Base-by-base conservation (phyloP, 2,329 filamentous ascomycete species). In the Diaporthe citriasiana region DNA sequence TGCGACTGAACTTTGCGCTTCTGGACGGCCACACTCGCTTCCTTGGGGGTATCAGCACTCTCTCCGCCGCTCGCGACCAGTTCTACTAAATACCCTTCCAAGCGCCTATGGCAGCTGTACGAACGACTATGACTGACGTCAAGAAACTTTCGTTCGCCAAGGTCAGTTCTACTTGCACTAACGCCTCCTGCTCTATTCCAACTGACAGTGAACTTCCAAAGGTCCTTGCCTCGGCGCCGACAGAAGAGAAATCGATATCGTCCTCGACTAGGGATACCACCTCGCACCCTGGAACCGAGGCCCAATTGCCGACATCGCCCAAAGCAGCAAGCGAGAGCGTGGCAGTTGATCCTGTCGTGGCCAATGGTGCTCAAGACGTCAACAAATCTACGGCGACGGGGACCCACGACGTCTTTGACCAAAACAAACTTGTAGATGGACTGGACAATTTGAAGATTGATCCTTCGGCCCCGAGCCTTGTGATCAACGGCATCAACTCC, bases 71-170 rank as follows among this genome's bases (percentile, higher is more conserved):
- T 73, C 71, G 70, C 74, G 74, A 76, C 73, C 75, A 60, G 71
- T 72, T 74, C 73, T 77, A 72, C 76, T 78, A 75, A 77, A 77
- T 47, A 53, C n/a, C 38, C 38, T 57, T 77, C 76, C 73, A 74
- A 75, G 71, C 74, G 72, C 79, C 76, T 77, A 89, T 89, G 87
- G 85, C 87, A 76, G 84, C 86, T 60, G 81, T 85, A 72, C 84
- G 85, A 73, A 80, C 81, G 79, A 82, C 86, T 78, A 82, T 85
- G 78, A 79, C 86, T 76, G 87, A 88, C 77, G 77, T 84, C 72
- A 84, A 85, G 70, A 91, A 90, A 83, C 89, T 92, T 78, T 94
- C 93, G 56, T 95, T 95, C 87, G 93, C 93, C 83, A 95, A 94
- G 89, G 93, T 94, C 85, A 74, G 86, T 79, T 75, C 51, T 45